Conservation (phyloP, 2,329 filamentous ascomycete genomes). For the Clonostachys rhizophaga region DNA sequence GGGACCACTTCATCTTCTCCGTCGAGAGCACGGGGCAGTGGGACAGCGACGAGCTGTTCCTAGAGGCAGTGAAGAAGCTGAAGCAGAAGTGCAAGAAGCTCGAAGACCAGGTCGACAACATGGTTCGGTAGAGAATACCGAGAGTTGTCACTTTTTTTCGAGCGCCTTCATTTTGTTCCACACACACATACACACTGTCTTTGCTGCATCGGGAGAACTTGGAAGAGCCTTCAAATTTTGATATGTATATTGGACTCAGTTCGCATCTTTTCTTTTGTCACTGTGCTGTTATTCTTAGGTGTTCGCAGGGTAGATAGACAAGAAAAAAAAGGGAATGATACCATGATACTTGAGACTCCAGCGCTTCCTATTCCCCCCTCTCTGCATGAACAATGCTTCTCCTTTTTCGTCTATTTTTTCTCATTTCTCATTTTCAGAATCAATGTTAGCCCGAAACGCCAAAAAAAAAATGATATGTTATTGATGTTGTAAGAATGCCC, state of each 20-base stretch:
- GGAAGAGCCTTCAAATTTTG: too few species aligned
- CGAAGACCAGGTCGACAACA: constrained; percentile 64
- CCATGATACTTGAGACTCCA: constrained; percentile 3
- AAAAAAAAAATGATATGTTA: too few species aligned
- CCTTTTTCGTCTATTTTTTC: too few species aligned
- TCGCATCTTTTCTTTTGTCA: too few species aligned
- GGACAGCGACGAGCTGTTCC: constrained; percentile 87
- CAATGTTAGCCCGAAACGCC: too few species aligned
- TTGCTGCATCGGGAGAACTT: neutral
- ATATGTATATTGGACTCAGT: too few species aligned
- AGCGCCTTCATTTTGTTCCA: too few species aligned
- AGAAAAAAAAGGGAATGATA: constrained; percentile 6
- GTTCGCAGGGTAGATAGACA: neutral
- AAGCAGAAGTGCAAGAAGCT: constrained; percentile 79
- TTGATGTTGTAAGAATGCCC: constrained; percentile 4
- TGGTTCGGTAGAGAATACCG: constrained; percentile 41
- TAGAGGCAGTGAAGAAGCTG: constrained; percentile 80
- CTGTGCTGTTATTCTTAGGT: too few species aligned
- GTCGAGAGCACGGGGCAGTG: constrained; percentile 95
- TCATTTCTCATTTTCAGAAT: too few species aligned
- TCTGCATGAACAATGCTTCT: constrained; percentile 1
- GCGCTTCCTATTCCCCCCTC: constrained; percentile 2
- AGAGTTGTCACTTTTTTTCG: too few species aligned
- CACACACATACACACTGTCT: neutral
- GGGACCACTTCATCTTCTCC: constrained; percentile 97